A percentile compares a stretch with the other conserved stretches of the same genome.
Evolutionary conservation across 2,329 filamentous ascomycete species (phyloP).

Genomic region (Verticillium klebahnii): DNA sequence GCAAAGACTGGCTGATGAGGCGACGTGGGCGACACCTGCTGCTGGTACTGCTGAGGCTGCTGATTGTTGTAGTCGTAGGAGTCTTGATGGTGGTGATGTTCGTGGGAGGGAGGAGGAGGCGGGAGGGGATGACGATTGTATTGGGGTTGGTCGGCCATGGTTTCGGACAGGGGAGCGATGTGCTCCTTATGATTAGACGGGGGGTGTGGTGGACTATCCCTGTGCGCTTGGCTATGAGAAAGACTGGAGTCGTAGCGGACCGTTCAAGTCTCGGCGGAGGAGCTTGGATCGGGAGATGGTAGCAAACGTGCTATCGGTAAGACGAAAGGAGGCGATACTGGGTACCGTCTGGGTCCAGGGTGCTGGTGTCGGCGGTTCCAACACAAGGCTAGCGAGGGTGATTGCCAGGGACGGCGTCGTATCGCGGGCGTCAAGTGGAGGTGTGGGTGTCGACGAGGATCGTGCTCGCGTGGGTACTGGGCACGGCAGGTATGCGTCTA

Average conservation of each 20-base stretch:
- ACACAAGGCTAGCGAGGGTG: background rate
- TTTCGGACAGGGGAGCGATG: constrained; percentile 20
- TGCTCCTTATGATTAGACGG: constrained; percentile 25
- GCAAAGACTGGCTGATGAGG: constrained; percentile 14
- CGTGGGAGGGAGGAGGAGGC: background rate
- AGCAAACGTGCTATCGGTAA: background rate
- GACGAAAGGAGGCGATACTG: background rate
- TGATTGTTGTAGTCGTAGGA: constrained; percentile 9
- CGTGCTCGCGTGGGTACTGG: background rate
- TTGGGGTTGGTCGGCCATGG: constrained; percentile 31
- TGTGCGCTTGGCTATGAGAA: constrained; percentile 7
- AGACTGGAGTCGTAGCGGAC: constrained; percentile 2
- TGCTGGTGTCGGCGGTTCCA: background rate
- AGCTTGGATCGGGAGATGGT: background rate
- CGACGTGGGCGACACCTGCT: constrained; percentile 5
- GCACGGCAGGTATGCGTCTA: background rate
- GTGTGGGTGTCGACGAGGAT: background rate
- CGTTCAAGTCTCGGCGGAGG: background rate
- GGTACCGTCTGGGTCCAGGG: background rate
- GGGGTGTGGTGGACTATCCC: background rate
- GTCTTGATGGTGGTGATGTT: background rate
- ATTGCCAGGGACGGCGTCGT: background rate
- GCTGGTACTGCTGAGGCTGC: constrained; percentile 15
- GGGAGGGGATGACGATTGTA: constrained; percentile 18
- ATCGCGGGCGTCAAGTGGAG: constrained; percentile 2